A percentile compares a stretch with the other conserved stretches of the same genome.
Conservation (phyloP, 1,139 yeast species). For the Saccharomyces hybrid region DNA sequence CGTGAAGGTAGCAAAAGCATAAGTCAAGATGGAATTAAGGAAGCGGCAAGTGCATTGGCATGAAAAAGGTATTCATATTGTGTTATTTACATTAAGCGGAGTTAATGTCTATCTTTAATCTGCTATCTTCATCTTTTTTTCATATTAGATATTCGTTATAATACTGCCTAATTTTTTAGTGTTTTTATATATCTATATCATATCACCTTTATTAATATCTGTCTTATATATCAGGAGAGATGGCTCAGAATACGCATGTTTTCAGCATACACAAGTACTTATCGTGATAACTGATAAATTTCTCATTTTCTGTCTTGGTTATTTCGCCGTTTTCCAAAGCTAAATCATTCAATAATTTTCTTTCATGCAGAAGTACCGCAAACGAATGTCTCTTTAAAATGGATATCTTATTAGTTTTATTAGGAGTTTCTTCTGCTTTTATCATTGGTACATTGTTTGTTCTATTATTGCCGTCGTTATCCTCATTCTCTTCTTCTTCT, state of each 20-base stretch:
- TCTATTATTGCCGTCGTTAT: constrained; percentile 1
- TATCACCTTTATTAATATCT: background rate
- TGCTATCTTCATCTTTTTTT: background rate
- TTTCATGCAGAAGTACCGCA: constrained; percentile 21
- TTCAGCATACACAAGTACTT: constrained; percentile 24
- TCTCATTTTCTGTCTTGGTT: constrained; percentile 19
- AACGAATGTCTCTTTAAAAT: constrained; percentile 20
- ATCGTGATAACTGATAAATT: constrained; percentile 16
- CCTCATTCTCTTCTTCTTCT: constrained; percentile 12
- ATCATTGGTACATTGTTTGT: constrained; percentile 5
- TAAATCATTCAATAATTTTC: constrained; percentile 12
- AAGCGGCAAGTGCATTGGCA: background rate
- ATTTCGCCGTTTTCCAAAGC: constrained; percentile 16
- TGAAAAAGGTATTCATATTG: background rate
- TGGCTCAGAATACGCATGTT: constrained; percentile 22
- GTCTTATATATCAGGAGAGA: background rate
- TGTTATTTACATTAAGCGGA: background rate
- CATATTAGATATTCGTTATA: background rate
- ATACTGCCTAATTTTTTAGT: background rate
- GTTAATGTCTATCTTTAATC: background rate
- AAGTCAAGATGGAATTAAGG: background rate
- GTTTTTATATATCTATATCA: background rate
- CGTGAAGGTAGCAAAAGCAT: background rate
- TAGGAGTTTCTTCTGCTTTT: constrained; percentile 6
- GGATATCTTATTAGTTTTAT: constrained; percentile 6